phyloP scores from a whole-genome alignment of 2,329 filamentous ascomycete genomes.

The Spiromastix sp. region DNA sequence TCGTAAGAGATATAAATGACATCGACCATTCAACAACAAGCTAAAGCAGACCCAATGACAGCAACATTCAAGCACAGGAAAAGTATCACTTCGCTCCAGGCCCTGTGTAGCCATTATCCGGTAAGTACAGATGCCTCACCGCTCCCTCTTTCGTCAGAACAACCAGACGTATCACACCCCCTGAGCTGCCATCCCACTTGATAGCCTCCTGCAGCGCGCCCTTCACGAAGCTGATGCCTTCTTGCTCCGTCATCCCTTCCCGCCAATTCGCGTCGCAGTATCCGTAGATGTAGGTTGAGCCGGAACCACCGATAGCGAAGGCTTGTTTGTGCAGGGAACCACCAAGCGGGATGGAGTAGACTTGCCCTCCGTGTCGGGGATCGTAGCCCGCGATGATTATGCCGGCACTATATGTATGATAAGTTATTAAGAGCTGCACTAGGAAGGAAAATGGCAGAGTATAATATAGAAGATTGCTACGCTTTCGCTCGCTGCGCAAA shows the following conservation, averaged over 20 bases:
- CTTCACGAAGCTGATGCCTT: slow-evolving; percentile 89
- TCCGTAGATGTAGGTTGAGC: slow-evolving; percentile 98
- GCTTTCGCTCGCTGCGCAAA: too few relatives aligned
- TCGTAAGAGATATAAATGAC: slow-evolving; percentile 9
- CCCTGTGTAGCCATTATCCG: slow-evolving; percentile 77
- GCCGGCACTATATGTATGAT: slow-evolving; percentile 55
- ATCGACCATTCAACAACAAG: slow-evolving; percentile 7
- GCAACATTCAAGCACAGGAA: slow-evolving; percentile 12
- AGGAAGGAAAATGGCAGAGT: not conserved
- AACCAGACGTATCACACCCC: slow-evolving; percentile 96
- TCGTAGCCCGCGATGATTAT: slow-evolving; percentile 99
- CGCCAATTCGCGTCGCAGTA: slow-evolving; percentile 96
- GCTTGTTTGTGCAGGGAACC: slow-evolving; percentile 96
- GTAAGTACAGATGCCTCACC: slow-evolving; percentile 87
- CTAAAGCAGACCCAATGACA: slow-evolving; percentile 13
- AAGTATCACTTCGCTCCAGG: slow-evolving; percentile 54
- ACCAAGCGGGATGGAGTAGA: slow-evolving; percentile 93
- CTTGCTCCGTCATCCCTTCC: slow-evolving; percentile 86
- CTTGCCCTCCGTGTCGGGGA: slow-evolving; percentile 85
- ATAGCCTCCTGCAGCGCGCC: slow-evolving; percentile 84
- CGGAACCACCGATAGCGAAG: slow-evolving; percentile 91
- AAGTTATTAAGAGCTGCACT: slow-evolving; percentile 5
- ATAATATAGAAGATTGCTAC: not conserved
- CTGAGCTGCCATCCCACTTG: slow-evolving; percentile 98
- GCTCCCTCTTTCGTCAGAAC: slow-evolving; percentile 85